These are phyloP conservation scores for Ceratocystis ficicola DNA, from an alignment of 2,329 filamentous ascomycete species.

Conservation along the genomic window DNA sequence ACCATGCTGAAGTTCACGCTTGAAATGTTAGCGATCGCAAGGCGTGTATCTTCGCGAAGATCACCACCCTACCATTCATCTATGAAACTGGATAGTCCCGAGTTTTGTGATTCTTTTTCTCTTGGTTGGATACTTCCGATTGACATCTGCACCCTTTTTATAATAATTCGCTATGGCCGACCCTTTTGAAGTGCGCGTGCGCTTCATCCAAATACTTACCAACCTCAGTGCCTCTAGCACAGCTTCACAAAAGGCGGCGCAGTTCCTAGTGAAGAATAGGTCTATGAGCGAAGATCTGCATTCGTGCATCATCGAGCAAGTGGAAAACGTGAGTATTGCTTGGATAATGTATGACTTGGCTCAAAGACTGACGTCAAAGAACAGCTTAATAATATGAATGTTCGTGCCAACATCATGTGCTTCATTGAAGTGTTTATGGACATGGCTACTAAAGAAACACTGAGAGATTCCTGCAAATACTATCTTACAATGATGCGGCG, in stretches of 20 bases:
- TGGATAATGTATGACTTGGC: neutral
- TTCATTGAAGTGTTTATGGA: constrained; percentile 95
- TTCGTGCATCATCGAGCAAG: constrained; percentile 90
- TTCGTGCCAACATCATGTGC: constrained; percentile 96
- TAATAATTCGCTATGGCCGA: constrained; percentile 44
- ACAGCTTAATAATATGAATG: constrained; percentile 80
- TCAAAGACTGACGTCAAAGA: neutral
- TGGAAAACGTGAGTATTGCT: constrained; percentile 55
- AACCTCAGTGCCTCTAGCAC: constrained; percentile 83
- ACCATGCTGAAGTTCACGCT: neutral
- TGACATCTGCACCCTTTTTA: neutral
- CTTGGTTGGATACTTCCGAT: neutral
- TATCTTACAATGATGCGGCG: constrained; percentile 92
- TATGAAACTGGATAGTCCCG: neutral
- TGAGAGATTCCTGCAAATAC: constrained; percentile 33
- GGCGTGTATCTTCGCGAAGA: neutral
- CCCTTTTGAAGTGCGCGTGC: constrained; percentile 96
- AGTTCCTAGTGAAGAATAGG: constrained; percentile 85
- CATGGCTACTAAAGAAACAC: constrained; percentile 59
- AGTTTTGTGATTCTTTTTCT: neutral
- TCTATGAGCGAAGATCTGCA: constrained; percentile 97
- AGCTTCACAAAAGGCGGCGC: constrained; percentile 80
- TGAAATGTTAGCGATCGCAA: neutral
- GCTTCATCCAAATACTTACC: constrained; percentile 81
- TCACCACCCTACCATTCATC: neutral